Conservation (phyloP, 306 rosid genomes). For the Dicorynia guianensis region DNA sequence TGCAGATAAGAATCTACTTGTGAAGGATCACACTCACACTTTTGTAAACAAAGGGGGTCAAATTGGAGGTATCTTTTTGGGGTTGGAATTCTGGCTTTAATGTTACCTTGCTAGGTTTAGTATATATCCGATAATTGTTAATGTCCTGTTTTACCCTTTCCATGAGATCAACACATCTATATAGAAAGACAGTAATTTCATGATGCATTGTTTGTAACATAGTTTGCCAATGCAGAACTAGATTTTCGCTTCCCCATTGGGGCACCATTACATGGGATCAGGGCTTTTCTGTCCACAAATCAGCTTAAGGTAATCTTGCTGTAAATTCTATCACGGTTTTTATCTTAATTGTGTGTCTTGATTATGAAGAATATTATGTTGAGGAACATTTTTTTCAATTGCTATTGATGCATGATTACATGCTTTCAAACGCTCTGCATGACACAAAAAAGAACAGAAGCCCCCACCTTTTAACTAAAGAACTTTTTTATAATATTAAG, state of each 20-base stretch:
- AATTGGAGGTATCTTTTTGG: constrained; percentile 77
- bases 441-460: neutral
- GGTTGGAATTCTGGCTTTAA: constrained; percentile 32
- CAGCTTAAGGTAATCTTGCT: constrained; percentile 72
- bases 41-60: constrained; percentile 95
- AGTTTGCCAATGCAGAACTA: constrained; percentile 74
- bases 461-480: neutral
- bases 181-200: constrained; percentile 17
- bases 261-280: constrained; percentile 94
- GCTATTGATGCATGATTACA: neutral
- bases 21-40: constrained; percentile 96
- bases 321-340: constrained; percentile 23
- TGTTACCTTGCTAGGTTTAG: constrained; percentile 8
- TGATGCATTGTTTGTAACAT: constrained; percentile 34
- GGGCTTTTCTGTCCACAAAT: constrained; percentile 93
- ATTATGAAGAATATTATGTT: constrained; percentile 25
- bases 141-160: constrained; percentile 13
- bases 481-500: neutral
- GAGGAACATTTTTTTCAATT: neutral
- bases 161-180: constrained; percentile 4
- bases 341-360: constrained; percentile 33
- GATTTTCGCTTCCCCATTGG: constrained; percentile 95
- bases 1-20: constrained; percentile 85
- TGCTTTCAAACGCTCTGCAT: neutral
- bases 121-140: constrained; percentile 28